Percentiles rank a stretch among this genome's conserved stretches.
Conservation (phyloP, 805 yeast genomes). For the Allodekkera sacchari region DNA sequence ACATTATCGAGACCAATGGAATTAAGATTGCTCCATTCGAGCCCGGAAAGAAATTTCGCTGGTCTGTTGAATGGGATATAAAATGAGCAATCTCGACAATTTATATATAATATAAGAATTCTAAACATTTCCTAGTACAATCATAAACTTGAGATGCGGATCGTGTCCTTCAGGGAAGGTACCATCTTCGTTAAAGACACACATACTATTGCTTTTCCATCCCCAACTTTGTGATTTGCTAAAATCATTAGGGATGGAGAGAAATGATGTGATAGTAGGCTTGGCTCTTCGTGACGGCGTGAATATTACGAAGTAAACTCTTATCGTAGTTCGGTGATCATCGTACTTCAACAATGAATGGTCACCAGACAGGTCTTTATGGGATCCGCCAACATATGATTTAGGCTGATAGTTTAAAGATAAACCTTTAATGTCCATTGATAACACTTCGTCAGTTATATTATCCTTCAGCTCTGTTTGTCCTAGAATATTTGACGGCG, state of each 20-base stretch:
- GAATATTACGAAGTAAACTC: slow-evolving; percentile 45
- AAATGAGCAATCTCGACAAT: not conserved
- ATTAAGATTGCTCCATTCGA: slow-evolving; percentile 72
- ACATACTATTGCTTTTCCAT: slow-evolving; percentile 50
- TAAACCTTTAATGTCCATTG: no score
- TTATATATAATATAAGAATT: not conserved
- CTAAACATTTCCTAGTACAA: slow-evolving; percentile 38
- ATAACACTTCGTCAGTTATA: not conserved
- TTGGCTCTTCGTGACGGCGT: slow-evolving; percentile 42
- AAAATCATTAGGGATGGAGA: slow-evolving; percentile 47
- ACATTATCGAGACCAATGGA: slow-evolving; percentile 32
- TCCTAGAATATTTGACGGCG: slow-evolving; percentile 2
- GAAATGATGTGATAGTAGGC: slow-evolving; percentile 41
- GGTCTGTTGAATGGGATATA: slow-evolving; percentile 67
- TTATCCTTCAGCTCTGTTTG: slow-evolving; percentile 3
- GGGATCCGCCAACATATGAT: no score
- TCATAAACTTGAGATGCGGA: slow-evolving; percentile 39
- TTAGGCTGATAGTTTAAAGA: no score
- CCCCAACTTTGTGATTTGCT: slow-evolving; percentile 54
- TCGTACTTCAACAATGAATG: slow-evolving; percentile 27
- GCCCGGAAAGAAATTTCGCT: slow-evolving; percentile 67
- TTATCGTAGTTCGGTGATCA: slow-evolving; percentile 36
- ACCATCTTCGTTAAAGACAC: slow-evolving; percentile 42
- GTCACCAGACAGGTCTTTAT: slow-evolving; percentile 1
- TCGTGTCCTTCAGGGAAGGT: slow-evolving; percentile 35